phyloP scores from a whole-genome alignment of 2,329 filamentous ascomycete species.

The Colletotrichum abscissum region DNA sequence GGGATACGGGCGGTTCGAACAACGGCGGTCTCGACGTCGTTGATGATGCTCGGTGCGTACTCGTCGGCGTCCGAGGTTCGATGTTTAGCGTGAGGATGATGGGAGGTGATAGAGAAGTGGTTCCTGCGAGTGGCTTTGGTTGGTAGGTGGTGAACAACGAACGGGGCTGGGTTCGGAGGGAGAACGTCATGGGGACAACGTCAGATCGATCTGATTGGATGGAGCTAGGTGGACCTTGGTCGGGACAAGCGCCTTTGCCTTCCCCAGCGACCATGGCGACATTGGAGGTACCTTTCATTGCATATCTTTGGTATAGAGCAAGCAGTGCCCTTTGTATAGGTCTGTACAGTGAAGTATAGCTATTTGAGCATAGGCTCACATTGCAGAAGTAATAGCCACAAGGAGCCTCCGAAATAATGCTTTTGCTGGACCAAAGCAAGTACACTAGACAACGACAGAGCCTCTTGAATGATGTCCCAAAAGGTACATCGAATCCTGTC shows the following conservation, averaged over 20 bases:
- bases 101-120: conserved; percentile 26
- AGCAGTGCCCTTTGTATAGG: neutral
- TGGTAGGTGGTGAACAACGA: conserved; percentile 29
- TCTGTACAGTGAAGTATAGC: neutral
- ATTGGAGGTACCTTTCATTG: neutral
- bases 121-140: conserved; percentile 28
- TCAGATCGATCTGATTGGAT: conserved; percentile 31
- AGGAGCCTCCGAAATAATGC: too few relatives aligned
- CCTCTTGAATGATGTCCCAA: neutral
- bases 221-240: conserved; percentile 23
- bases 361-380: neutral
- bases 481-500: neutral
- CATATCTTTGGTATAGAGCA: neutral
- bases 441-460: neutral
- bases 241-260: conserved; percentile 33
- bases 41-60: conserved; percentile 16
- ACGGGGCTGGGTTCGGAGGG: conserved; percentile 32
- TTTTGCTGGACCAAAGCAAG: neutral
- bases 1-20: neutral
- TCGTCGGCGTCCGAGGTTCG: conserved; percentile 26
- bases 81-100: conserved; percentile 31
- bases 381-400: neutral
- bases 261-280: conserved; percentile 32
- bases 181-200: conserved; percentile 37
- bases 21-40: neutral